Conservation (phyloP, 768 basidiomycete genomes). For the Agaricus blazei region DNA sequence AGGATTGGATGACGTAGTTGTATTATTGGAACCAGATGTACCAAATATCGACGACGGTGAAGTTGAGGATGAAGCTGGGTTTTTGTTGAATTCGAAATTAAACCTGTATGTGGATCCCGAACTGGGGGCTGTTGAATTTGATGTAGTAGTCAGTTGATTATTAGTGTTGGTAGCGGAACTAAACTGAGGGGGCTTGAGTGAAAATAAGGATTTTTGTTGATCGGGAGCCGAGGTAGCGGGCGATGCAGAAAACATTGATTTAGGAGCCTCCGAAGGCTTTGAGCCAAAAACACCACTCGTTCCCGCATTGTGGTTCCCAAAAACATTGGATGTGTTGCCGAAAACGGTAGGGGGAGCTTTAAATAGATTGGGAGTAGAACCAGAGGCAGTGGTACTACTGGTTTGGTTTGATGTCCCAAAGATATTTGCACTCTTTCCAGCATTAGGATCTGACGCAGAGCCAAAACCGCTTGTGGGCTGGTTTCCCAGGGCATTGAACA, state of each 20-base stretch:
- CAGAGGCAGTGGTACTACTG: not conserved
- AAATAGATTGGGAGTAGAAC: not conserved
- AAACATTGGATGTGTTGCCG: not conserved
- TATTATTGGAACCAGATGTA: not conserved
- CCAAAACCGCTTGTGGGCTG: not conserved
- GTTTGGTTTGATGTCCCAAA: not conserved
- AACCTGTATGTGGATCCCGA: not conserved
- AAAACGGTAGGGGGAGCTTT: not conserved
- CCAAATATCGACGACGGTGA: not conserved
- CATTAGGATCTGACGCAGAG: conserved; percentile 7
- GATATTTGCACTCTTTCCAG: not conserved
- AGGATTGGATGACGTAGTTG: not conserved
- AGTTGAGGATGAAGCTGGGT: not conserved
- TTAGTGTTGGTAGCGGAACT: not conserved
- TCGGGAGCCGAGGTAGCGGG: not conserved
- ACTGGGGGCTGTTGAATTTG: not conserved
- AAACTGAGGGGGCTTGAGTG: not conserved
- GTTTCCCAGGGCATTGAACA: conserved; percentile 12
- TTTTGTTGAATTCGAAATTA: not conserved
- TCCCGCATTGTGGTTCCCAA: not conserved
- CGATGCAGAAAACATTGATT: conserved; percentile 7
- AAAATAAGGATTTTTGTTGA: not conserved
- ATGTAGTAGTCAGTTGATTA: not conserved
- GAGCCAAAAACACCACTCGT: not conserved
- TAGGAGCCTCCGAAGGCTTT: conserved; percentile 14